Evolutionary conservation across 345 rosid genomes (phyloP), one percentile per base, ranked within the genome.

Genomic region (Orychophragmus violaceus): DNA sequence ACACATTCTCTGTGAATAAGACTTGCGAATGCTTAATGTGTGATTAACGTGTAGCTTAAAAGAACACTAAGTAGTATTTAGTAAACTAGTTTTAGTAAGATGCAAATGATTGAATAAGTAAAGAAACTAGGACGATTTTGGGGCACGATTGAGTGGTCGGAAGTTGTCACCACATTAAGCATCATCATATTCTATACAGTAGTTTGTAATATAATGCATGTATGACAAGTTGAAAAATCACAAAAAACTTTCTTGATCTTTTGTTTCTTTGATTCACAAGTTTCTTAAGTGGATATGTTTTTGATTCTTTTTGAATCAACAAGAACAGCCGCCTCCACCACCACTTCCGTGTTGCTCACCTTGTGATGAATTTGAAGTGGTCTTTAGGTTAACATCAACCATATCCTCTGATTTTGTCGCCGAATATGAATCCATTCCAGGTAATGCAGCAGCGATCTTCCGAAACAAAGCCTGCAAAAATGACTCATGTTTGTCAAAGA

Each of bases 301-400:
- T 19, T 11, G n/a, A n/a, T 52, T 1, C 5, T 11, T 44, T 16
- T 9, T 5, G 33, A 41, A 66, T 78, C 84, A 93, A 82, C 96
- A 93, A 0, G 94, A 78, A 30, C 98, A 93, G 18, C 97, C 92
- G 1, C 76, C 64, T 2, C 65, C 61, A 9, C 57, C 23, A 0
- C 29, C 63, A 12, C 88, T 93, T 72, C 83, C 86, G 72, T 86
- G 90, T 64, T 88, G 88, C 63, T 85, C 87, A 32, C 80, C 57
- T 77, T 86, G 95, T 21, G 89, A 87, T 52, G 87, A 78, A 76
- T 80, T 86, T 49, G 80, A 83, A 3, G 85, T 79, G 3, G 91
- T 80, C 78, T 85, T 93, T 59, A 90, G 85, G 75, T 88, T 93
- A 48, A 93, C 98, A 41, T 93, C 98, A 21, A 90, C 98, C 98